These are phyloP conservation scores for Gossypium raimondii DNA, from an alignment of 345 rosid species.

Conservation along the genomic window DNA sequence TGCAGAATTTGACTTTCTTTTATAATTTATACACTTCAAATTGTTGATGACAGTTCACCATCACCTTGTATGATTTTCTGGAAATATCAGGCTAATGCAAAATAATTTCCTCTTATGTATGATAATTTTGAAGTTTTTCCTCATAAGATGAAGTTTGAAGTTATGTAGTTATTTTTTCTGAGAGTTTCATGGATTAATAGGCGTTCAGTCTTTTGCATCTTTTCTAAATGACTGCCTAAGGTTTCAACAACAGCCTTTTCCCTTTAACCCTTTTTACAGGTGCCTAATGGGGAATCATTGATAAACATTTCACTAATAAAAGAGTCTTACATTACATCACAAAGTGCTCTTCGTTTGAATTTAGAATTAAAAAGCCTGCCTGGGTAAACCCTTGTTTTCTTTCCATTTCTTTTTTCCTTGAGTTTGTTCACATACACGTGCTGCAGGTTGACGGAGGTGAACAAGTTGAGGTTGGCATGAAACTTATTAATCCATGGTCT, in stretches of 20 bases:
- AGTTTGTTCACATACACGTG: neutral
- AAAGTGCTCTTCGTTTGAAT: neutral
- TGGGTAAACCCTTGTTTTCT: neutral
- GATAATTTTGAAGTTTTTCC: neutral
- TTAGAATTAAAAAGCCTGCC: slow-evolving; percentile 5
- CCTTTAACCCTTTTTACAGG: neutral
- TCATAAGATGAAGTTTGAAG: neutral
- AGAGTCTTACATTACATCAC: neutral
- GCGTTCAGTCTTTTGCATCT: neutral
- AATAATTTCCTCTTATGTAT: neutral
- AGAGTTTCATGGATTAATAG: neutral
- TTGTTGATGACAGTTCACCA: neutral
- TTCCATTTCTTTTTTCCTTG: neutral
- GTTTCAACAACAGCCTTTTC: neutral
- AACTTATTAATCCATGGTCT: slow-evolving; percentile 66
- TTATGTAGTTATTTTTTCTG: neutral
- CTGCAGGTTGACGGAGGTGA: slow-evolving; percentile 42
- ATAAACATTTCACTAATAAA: neutral
- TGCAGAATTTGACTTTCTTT: neutral
- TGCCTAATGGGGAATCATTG: neutral
- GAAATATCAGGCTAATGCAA: neutral
- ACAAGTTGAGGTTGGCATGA: slow-evolving; percentile 18
- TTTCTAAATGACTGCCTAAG: neutral
- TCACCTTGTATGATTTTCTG: neutral
- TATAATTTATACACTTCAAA: neutral